Conservation (phyloP, 345 rosid species). For the Citrus inodora region DNA sequence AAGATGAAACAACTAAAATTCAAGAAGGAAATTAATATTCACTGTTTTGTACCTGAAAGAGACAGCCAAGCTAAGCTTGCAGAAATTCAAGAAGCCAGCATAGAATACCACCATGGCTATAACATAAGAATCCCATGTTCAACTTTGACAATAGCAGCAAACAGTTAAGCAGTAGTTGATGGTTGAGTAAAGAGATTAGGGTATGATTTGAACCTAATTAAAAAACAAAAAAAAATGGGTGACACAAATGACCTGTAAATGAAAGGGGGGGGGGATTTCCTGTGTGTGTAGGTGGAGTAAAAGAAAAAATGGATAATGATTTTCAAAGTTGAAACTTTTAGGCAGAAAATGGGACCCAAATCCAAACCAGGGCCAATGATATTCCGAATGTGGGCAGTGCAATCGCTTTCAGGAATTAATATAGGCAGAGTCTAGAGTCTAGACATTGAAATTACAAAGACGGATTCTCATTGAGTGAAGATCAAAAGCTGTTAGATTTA, state of each 20-base stretch:
- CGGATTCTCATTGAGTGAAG: background rate
- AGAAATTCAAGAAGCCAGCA: slow-evolving; percentile 22
- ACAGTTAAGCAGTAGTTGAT: slow-evolving; percentile 22
- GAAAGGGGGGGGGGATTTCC: background rate
- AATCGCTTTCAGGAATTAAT: slow-evolving; percentile 25
- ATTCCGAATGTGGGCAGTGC: background rate
- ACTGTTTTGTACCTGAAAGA: slow-evolving; percentile 39
- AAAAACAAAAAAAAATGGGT: slow-evolving; percentile 6
- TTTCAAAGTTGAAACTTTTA: slow-evolving; percentile 17
- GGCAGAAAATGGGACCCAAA: slow-evolving; percentile 36
- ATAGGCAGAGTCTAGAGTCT: background rate
- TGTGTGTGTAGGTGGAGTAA: background rate
- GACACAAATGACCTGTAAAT: slow-evolving; percentile 15
- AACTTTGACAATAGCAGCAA: slow-evolving; percentile 30
- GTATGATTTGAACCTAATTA: background rate
- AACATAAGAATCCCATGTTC: background rate
- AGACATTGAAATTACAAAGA: slow-evolving; percentile 5
- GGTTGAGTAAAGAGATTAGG: background rate
- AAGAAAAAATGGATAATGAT: slow-evolving; percentile 7
- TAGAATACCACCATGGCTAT: slow-evolving; percentile 15
- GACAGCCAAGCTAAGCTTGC: slow-evolving; percentile 12
- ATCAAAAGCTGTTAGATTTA: slow-evolving; percentile 3
- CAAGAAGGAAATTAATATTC: slow-evolving; percentile 14
- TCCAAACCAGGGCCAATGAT: slow-evolving; percentile 3
- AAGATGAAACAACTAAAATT: slow-evolving; percentile 1